phyloP scores from a whole-genome alignment of 805 yeast genomes.

The Cyberlindnera maclurae region DNA sequence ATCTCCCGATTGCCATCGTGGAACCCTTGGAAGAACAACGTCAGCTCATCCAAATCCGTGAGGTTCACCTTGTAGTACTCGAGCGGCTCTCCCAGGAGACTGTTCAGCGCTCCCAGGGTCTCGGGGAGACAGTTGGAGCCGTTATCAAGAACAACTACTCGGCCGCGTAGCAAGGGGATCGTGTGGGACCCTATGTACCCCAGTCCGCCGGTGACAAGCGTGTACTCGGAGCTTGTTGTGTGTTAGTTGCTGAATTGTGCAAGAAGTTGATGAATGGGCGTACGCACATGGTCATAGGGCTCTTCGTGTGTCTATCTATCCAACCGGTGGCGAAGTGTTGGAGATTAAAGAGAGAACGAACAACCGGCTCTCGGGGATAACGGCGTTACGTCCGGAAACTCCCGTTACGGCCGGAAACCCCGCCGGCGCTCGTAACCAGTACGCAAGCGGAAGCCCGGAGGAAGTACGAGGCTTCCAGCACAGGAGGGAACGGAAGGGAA shows the following conservation, averaged over 20 bases:
- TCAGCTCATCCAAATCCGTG: conserved; percentile 2
- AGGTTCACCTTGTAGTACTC: conserved; percentile 33
- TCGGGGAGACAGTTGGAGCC: conserved; percentile 60
- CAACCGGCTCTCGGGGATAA: no score
- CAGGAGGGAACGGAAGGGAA: no score
- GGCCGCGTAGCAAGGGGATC: conserved; percentile 49
- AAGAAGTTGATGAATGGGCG: no score
- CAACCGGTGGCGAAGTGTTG: no score
- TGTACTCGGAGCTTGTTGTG: conserved; percentile 6
- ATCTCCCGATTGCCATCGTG: conserved; percentile 7
- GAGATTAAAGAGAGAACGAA: no score
- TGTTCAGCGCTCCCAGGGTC: conserved; percentile 39
- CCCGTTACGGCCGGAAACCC: no score
- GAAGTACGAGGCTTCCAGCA: no score
- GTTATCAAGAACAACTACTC: conserved; percentile 70
- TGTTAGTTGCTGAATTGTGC: no score
- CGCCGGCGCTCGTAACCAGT: no score
- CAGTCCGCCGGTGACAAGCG: conserved; percentile 71
- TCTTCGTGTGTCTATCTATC: no score
- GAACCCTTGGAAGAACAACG: conserved; percentile 5
- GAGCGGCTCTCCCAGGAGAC: conserved; percentile 38
- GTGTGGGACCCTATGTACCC: conserved; percentile 86
- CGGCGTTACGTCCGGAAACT: no score
- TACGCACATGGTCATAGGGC: conserved; percentile 1
- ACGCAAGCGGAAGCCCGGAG: no score